Conservation (phyloP, 306 rosid genomes). For the Ceratonia siliqua region DNA sequence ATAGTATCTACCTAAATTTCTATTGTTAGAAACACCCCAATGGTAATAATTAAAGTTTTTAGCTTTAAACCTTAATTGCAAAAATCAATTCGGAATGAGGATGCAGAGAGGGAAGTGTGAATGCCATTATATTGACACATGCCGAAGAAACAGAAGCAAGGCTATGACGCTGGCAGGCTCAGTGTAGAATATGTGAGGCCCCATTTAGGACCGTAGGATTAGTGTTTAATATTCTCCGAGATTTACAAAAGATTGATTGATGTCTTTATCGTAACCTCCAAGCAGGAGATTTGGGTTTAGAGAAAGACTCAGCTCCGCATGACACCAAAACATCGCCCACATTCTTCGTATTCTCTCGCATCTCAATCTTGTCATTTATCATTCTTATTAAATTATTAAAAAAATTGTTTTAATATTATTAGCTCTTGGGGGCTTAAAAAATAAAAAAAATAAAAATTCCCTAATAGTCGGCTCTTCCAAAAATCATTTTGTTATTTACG, state of each 20-base stretch:
- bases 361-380: background rate
- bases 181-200: background rate
- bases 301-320: background rate
- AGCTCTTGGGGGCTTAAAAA: too few species aligned
- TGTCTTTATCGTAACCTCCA: conserved; percentile 13
- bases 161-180: conserved; percentile 7
- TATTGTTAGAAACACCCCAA: too few species aligned
- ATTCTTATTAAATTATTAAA: background rate
- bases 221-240: background rate
- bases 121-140: conserved; percentile 17
- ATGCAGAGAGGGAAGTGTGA: too few species aligned
- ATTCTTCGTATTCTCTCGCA: background rate
- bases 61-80: too few species aligned
- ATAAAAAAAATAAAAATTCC: too few species aligned
- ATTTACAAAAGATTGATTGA: background rate
- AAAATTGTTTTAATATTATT: background rate
- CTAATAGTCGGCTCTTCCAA: too few species aligned
- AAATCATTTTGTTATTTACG: too few species aligned
- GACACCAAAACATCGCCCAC: background rate
- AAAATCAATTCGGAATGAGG: too few species aligned
- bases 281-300: conserved; percentile 9
- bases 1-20: too few species aligned
- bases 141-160: background rate
- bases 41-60: too few species aligned
- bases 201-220: conserved; percentile 8